Evolutionary conservation across 2,329 filamentous ascomycete genomes (phyloP).

Genomic region (Xylariaceae sp.): DNA sequence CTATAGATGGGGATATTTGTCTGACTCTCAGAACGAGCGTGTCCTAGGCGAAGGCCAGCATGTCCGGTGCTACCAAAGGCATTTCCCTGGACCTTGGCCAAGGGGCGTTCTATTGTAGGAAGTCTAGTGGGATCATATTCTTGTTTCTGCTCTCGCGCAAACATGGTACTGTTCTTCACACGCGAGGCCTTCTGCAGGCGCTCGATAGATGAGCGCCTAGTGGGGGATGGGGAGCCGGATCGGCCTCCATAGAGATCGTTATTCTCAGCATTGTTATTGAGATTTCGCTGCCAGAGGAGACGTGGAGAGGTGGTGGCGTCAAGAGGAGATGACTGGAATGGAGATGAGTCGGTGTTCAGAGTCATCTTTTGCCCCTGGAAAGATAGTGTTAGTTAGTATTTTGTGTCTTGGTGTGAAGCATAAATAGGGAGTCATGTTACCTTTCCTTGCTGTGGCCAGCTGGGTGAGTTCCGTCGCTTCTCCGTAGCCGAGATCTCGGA

Average conservation of each 20-base stretch:
- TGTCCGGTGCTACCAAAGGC: slow-evolving; percentile 59
- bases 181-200: slow-evolving; percentile 90
- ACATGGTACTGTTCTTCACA: slow-evolving; percentile 97
- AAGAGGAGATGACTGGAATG: slow-evolving; percentile 80
- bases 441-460: slow-evolving; percentile 74
- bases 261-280: slow-evolving; percentile 60
- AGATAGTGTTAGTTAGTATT: slow-evolving; percentile 29
- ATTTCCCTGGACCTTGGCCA: slow-evolving; percentile 73
- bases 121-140: slow-evolving; percentile 83
- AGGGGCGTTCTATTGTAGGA: slow-evolving; percentile 75
- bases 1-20: slow-evolving; percentile 56
- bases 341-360: slow-evolving; percentile 70
- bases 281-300: slow-evolving; percentile 82
- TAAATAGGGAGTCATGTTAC: slow-evolving; percentile 41
- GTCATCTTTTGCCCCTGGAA: slow-evolving; percentile 61
- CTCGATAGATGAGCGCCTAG: slow-evolving; percentile 87
- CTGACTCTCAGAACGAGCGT: slow-evolving; percentile 55
- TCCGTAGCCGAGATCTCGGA: slow-evolving; percentile 86
- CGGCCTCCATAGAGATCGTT: slow-evolving; percentile 62
- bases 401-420: slow-evolving; percentile 15
- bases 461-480: slow-evolving; percentile 86
- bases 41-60: slow-evolving; percentile 48
- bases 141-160: slow-evolving; percentile 85
- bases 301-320: slow-evolving; percentile 68
- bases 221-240: slow-evolving; percentile 62